Conservation (phyloP, 345 rosid species). For the Pistacia atlantica region DNA sequence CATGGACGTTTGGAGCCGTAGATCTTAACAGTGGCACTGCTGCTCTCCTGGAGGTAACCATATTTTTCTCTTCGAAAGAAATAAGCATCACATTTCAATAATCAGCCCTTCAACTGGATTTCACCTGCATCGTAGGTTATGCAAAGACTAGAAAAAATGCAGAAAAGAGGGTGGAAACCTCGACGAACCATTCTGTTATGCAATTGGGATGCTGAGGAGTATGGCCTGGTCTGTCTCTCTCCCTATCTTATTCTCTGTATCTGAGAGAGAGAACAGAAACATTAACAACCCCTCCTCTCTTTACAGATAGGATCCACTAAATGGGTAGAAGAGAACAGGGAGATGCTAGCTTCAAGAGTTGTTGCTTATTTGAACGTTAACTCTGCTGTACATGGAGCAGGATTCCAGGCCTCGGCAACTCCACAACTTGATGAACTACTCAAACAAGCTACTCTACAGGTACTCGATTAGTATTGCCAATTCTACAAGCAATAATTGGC, state of each 20-base stretch:
- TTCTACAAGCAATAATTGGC: neutral
- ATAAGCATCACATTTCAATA: neutral
- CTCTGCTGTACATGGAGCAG: conserved; percentile 60
- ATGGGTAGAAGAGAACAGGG: conserved; percentile 92
- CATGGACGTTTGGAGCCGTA: conserved; percentile 93
- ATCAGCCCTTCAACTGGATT: conserved; percentile 6
- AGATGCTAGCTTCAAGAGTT: conserved; percentile 61
- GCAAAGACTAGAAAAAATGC: conserved; percentile 63
- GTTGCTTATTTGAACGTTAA: conserved; percentile 85
- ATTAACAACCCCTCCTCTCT: neutral
- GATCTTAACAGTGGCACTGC: conserved; percentile 94
- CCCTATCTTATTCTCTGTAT: neutral
- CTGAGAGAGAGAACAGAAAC: neutral
- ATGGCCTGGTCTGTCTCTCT: conserved; percentile 61
- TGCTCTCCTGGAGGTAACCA: conserved; percentile 66
- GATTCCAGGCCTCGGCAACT: conserved; percentile 67
- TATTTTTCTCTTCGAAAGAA: neutral
- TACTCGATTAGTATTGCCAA: conserved; percentile 24
- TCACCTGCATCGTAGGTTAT: conserved; percentile 47
- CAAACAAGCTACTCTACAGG: conserved; percentile 63
- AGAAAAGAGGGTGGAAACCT: conserved; percentile 74
- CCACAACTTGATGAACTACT: conserved; percentile 82
- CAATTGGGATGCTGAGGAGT: conserved; percentile 96
- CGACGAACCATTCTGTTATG: conserved; percentile 71
- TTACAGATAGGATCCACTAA: conserved; percentile 86